These are phyloP conservation scores for Candida taoyuanica DNA, from an alignment of 805 yeast genomes.

Conservation along the genomic window DNA sequence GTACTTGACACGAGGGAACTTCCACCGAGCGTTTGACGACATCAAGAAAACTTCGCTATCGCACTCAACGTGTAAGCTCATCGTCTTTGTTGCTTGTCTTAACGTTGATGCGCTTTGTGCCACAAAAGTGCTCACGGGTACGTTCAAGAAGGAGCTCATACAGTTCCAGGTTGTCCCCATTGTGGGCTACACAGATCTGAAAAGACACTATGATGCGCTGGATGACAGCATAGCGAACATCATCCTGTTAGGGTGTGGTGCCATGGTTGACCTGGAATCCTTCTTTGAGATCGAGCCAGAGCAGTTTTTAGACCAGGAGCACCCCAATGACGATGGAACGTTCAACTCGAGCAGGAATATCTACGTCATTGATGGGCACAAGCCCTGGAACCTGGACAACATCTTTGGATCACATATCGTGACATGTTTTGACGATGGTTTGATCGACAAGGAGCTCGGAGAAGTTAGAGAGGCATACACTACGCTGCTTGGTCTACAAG, in stretches of 20 bases:
- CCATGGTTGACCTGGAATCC: conserved; percentile 77
- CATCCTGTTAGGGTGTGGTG: conserved; percentile 87
- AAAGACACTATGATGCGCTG: conserved; percentile 52
- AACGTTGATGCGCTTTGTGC: conserved; percentile 92
- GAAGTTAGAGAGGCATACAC: conserved; percentile 61
- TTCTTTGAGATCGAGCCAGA: conserved; percentile 61
- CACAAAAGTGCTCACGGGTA: conserved; percentile 63
- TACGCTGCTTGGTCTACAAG: conserved; percentile 40
- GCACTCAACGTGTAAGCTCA: conserved; percentile 84
- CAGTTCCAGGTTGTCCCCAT: conserved; percentile 90
- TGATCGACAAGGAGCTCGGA: conserved; percentile 51
- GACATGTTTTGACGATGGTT: conserved; percentile 85
- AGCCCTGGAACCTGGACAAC: conserved; percentile 97
- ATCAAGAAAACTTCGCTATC: conserved; percentile 71
- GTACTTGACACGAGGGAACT: conserved; percentile 72
- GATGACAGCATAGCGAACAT: conserved; percentile 77
- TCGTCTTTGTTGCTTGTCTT: conserved; percentile 80
- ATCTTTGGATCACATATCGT: conserved; percentile 77
- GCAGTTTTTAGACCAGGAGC: conserved; percentile 36
- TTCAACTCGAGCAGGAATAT: conserved; percentile 49
- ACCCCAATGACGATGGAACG: conserved; percentile 26
- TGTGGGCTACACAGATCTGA: conserved; percentile 82
- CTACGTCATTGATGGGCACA: conserved; percentile 83
- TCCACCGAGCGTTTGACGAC: conserved; percentile 60
- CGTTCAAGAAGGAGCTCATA: conserved; percentile 75